Conservation (phyloP, 306 rosid species). For the Sindora glabra region DNA sequence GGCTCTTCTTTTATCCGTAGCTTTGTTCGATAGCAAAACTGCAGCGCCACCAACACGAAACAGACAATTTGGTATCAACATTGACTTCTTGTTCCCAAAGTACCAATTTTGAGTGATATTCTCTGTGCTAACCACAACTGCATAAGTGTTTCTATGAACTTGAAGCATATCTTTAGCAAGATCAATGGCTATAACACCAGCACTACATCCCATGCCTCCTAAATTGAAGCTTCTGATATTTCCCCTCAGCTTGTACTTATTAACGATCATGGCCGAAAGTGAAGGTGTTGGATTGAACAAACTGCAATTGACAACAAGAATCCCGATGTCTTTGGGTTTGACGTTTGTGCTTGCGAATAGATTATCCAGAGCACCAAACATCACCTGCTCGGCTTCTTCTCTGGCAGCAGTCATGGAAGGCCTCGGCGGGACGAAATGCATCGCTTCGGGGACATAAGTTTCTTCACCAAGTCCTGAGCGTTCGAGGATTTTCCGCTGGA, state of each 20-base stretch:
- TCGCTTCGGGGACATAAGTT: conserved; percentile 46
- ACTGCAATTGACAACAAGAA: conserved; percentile 63
- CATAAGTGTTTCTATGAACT: conserved; percentile 48
- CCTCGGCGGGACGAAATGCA: conserved; percentile 38
- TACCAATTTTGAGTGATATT: conserved; percentile 73
- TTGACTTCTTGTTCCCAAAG: conserved; percentile 56
- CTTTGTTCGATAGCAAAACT: conserved; percentile 44
- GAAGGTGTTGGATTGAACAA: conserved; percentile 67
- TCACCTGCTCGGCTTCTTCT: conserved; percentile 50
- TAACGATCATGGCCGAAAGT: conserved; percentile 58
- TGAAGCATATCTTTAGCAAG: conserved; percentile 62
- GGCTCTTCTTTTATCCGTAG: conserved; percentile 21
- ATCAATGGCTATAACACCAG: conserved; percentile 64
- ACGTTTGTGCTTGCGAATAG: conserved; percentile 40
- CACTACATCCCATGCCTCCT: conserved; percentile 86
- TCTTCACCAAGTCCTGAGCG: conserved; percentile 60
- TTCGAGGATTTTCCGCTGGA: conserved; percentile 52
- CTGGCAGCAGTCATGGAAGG: conserved; percentile 49
- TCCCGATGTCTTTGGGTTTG: conserved; percentile 46
- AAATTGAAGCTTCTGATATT: conserved; percentile 46
- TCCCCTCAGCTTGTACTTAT: conserved; percentile 44
- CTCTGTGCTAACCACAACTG: conserved; percentile 69
- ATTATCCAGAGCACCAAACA: conserved; percentile 52
- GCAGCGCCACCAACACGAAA: conserved; percentile 61
- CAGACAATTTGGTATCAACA: conserved; percentile 66